phyloP scores from a whole-genome alignment of 2,329 filamentous ascomycete genomes.

The Microdochium trichocladiopsis region DNA sequence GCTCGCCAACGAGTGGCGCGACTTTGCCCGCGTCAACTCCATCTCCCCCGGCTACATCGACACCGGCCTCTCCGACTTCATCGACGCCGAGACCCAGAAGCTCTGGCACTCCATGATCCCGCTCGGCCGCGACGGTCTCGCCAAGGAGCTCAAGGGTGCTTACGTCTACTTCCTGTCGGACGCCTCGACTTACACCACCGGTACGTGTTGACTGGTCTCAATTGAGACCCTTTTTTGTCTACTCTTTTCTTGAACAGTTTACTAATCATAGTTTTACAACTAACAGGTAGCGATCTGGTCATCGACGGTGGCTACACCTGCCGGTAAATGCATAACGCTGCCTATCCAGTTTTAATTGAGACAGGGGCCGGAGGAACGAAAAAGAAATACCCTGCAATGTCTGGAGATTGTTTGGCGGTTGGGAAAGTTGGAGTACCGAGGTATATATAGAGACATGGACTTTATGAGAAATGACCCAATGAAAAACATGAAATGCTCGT shows the following conservation, averaged over 20 bases:
- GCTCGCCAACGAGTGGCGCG: slow-evolving; percentile 54
- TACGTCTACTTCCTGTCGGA: slow-evolving; percentile 62
- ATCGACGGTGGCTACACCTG: slow-evolving; percentile 39
- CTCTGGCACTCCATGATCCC: slow-evolving; percentile 23
- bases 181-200: slow-evolving; percentile 59
- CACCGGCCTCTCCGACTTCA: slow-evolving; percentile 35
- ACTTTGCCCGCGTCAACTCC: slow-evolving; percentile 54
- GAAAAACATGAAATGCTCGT: too few relatives aligned
- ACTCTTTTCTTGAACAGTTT: not conserved
- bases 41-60: slow-evolving; percentile 56
- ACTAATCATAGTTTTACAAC: not conserved
- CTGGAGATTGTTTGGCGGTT: not conserved
- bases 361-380: not conserved
- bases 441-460: too few relatives aligned
- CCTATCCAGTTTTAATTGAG: not conserved
- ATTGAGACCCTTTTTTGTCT: not conserved
- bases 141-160: slow-evolving; percentile 62
- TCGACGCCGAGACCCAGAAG: slow-evolving; percentile 19
- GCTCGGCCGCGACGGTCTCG: slow-evolving; percentile 47
- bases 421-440: too few relatives aligned
- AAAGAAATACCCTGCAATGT: not conserved
- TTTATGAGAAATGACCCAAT: too few relatives aligned
- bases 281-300: slow-evolving; percentile 29
- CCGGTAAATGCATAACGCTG: slow-evolving; percentile 13
- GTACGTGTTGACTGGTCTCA: too few relatives aligned